Conservation (phyloP, 139 green algal species). For the Closterium sp. region DNA sequence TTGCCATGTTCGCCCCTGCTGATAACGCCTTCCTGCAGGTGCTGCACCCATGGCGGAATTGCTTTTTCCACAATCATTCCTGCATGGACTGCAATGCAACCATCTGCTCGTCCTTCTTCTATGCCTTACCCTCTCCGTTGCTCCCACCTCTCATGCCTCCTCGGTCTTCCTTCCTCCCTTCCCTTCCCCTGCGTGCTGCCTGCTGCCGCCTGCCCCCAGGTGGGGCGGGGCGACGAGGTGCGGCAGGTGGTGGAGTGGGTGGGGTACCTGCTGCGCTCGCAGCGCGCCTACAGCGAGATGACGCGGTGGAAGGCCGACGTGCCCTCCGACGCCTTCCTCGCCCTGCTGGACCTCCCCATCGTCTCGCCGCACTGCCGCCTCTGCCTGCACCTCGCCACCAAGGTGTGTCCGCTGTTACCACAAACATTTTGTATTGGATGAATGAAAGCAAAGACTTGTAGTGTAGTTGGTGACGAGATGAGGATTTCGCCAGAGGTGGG, state of each 20-base stretch:
- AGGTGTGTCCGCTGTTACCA: slow-evolving; percentile 11
- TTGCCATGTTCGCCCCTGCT: slow-evolving; percentile 7
- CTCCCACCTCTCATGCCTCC: neutral
- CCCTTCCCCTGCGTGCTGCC: neutral
- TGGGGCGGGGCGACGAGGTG: slow-evolving; percentile 24
- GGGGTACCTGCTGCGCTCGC: slow-evolving; percentile 2
- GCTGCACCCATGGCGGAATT: neutral
- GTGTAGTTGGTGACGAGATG: too few species aligned
- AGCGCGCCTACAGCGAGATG: slow-evolving; percentile 28
- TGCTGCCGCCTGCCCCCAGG: neutral
- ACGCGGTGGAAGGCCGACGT: slow-evolving; percentile 37
- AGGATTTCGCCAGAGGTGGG: too few species aligned
- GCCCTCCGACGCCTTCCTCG: slow-evolving; percentile 29
- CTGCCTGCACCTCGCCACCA: slow-evolving; percentile 26
- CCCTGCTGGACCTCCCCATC: slow-evolving; percentile 30
- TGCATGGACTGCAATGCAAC: too few species aligned
- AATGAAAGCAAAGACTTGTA: too few species aligned
- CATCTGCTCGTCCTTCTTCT: too few species aligned
- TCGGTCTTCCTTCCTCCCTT: neutral
- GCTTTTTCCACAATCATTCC: neutral
- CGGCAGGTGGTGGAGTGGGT: slow-evolving; percentile 19
- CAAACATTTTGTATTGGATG: too few species aligned
- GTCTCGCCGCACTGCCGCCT: slow-evolving; percentile 23
- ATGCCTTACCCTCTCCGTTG: neutral
- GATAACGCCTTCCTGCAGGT: slow-evolving; percentile 31